Base-by-base conservation (phyloP, 2,329 filamentous ascomycete genomes). In the Pseudogymnoascus sp. region DNA sequence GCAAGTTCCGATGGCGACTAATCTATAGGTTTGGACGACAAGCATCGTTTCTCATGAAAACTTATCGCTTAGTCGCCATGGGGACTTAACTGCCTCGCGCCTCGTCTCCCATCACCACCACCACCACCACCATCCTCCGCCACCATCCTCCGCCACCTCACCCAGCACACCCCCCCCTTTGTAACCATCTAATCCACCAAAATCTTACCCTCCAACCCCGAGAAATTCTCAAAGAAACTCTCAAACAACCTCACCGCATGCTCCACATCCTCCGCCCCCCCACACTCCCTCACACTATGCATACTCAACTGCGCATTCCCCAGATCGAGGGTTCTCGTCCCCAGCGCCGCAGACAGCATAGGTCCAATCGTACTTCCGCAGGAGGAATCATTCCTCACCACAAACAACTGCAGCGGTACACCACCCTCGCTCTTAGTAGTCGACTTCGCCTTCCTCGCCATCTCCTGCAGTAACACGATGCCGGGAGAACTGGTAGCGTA, bases 321-420 rank as follows among this genome's bases (percentile, higher is more conserved):
- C 63, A 97, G 77, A 77, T 99, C 94, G 50, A 99, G 80, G 1
- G 94, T 97, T 66, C 94, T 82, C 62, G 91, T 86, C 63, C 94
- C 94, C 70, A 97, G 79, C 64, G 88, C 88, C 23, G 93, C 92
- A 62, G 89, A 90, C 53, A 97, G 80, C 87, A 97, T 97, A n/a
- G 94, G 94, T 0, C 94, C 94, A 72, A 99, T 99, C 37, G 94
- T 99, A 78, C 90, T 93, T 63, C 94, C 94, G 75, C 94, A 99
- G 61, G 89, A 86, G 3, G 89, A 94, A 75, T 99, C 94, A 76
- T 99, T 99, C 72, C 92, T 85, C 56, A 97, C 93, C 42, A 99
- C 94, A 71, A 97, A 97, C 40, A 97, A 80, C 78, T 99, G 94
- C 62, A 99, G 82, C 12, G 94, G 94, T 18, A 97, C 92, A 23